These are phyloP conservation scores for Aureobasidium sp. DNA, from an alignment of 2,329 filamentous ascomycete genomes.

Conservation along the genomic window DNA sequence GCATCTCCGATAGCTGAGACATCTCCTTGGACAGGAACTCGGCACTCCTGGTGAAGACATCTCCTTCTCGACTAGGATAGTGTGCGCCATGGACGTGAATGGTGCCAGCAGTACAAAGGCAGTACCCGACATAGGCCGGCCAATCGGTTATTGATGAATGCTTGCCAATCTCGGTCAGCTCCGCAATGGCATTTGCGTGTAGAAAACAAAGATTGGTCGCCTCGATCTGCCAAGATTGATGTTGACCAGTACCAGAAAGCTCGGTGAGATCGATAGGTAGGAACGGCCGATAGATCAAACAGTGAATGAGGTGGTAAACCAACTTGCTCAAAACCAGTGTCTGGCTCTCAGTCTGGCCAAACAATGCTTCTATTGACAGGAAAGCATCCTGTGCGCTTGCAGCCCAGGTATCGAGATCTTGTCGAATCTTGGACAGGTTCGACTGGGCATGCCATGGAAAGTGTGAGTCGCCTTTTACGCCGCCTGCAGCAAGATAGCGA, in stretches of 20 bases:
- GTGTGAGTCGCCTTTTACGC: constrained; percentile 82
- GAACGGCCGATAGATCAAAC: constrained; percentile 79
- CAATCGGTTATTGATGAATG: constrained; percentile 70
- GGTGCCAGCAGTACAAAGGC: constrained; percentile 77
- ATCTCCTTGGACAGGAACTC: constrained; percentile 73
- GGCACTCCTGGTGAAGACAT: constrained; percentile 56
- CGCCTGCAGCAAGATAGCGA: constrained; percentile 74
- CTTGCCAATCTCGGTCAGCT: constrained; percentile 71
- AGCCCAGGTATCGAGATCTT: constrained; percentile 80
- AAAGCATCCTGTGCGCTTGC: constrained; percentile 75
- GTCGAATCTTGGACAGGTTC: constrained; percentile 76
- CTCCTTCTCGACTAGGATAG: constrained; percentile 59
- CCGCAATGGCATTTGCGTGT: constrained; percentile 80
- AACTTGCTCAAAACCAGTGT: constrained; percentile 76
- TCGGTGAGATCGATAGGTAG: constrained; percentile 77
- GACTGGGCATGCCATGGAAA: constrained; percentile 87
- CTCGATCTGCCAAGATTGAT: constrained; percentile 89
- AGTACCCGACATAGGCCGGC: constrained; percentile 82
- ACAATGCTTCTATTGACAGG: constrained; percentile 65
- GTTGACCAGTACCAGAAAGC: constrained; percentile 70
- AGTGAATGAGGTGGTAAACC: constrained; percentile 81
- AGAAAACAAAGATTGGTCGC: constrained; percentile 81
- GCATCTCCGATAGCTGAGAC: constrained; percentile 69
- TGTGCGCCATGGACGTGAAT: constrained; percentile 83
- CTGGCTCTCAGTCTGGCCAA: constrained; percentile 71